Percentiles rank a stretch among this genome's conserved stretches.
phyloP scores from a whole-genome alignment of 140 eudicot species.

The Erigeron philadelphicus region DNA sequence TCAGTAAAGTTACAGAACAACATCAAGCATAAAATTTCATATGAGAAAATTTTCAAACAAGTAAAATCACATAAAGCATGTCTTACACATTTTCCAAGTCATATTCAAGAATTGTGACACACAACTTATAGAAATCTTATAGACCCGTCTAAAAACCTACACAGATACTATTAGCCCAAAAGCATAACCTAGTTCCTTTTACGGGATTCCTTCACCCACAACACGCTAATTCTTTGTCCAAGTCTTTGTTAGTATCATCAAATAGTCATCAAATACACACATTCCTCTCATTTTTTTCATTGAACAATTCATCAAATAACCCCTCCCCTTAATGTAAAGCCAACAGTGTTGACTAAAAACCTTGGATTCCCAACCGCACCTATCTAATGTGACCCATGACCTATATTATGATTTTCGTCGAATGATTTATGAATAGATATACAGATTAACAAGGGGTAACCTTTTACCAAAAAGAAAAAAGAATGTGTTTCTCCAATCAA shows the following conservation, averaged over 20 bases:
- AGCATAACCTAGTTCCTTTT: background rate
- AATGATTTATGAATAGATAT: background rate
- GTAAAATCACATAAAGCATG: background rate
- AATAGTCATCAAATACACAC: background rate
- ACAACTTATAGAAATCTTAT: background rate
- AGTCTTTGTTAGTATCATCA: background rate
- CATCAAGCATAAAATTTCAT: background rate
- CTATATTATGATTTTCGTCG: background rate
- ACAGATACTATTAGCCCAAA: background rate
- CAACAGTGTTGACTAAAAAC: constrained; percentile 4
- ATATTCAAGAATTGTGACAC: background rate
- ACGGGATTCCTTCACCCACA: background rate
- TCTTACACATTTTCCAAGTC: background rate
- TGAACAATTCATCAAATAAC: constrained; percentile 9
- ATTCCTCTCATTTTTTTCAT: constrained; percentile 12
- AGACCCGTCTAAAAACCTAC: background rate
- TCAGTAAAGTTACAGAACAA: background rate
- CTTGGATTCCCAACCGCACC: background rate
- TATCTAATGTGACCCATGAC: background rate
- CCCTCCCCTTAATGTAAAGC: constrained; percentile 3
- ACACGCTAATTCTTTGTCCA: background rate
- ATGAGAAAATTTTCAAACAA: background rate
- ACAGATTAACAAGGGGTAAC: background rate
- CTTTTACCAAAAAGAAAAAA: background rate
- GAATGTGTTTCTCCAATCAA: background rate